Evolutionary conservation across 2,329 filamentous ascomycete genomes (phyloP).

Genomic region (Stachybotrys chartarum): DNA sequence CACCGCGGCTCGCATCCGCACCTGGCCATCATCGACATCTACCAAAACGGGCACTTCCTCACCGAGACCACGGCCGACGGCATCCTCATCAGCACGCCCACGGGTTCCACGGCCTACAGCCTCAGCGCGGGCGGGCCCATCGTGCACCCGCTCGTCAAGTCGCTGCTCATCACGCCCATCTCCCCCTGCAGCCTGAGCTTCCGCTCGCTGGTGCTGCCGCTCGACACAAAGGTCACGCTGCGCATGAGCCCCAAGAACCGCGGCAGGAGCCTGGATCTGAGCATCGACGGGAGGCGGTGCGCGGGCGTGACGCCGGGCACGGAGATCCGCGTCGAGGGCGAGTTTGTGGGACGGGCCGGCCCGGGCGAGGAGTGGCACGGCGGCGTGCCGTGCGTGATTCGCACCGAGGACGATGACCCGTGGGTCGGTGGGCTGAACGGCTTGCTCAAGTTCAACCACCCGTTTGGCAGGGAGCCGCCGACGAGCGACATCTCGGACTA

Average conservation of each 20-base stretch:
- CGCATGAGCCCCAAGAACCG: slow-evolving; percentile 75
- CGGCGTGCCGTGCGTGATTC: slow-evolving; percentile 87
- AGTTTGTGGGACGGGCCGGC: slow-evolving; percentile 54
- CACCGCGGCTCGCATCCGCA: slow-evolving; percentile 88
- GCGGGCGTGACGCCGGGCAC: slow-evolving; percentile 64
- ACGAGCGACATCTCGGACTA: slow-evolving; percentile 21
- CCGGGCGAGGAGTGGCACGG: slow-evolving; percentile 53
- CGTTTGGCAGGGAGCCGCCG: slow-evolving; percentile 58
- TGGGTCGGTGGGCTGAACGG: slow-evolving; percentile 96
- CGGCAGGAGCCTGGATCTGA: slow-evolving; percentile 69
- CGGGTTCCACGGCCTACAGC: slow-evolving; percentile 91
- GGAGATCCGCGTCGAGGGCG: slow-evolving; percentile 84
- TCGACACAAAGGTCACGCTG: slow-evolving; percentile 76
- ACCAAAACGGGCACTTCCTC: slow-evolving; percentile 78
- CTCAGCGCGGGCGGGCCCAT: slow-evolving; percentile 90
- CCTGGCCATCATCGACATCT: slow-evolving; percentile 86
- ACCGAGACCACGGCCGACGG: slow-evolving; percentile 94
- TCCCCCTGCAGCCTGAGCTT: slow-evolving; percentile 90
- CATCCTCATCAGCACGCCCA: slow-evolving; percentile 89
- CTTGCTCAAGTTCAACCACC: slow-evolving; percentile 93
- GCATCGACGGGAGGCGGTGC: slow-evolving; percentile 67
- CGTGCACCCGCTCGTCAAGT: slow-evolving; percentile 85
- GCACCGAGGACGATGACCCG: slow-evolving; percentile 71
- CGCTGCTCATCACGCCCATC: slow-evolving; percentile 86
- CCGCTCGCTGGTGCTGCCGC: slow-evolving; percentile 79